Evolutionary conservation across 129 eudicot species (phyloP).

Genomic region (Smallanthus sonchifolius): DNA sequence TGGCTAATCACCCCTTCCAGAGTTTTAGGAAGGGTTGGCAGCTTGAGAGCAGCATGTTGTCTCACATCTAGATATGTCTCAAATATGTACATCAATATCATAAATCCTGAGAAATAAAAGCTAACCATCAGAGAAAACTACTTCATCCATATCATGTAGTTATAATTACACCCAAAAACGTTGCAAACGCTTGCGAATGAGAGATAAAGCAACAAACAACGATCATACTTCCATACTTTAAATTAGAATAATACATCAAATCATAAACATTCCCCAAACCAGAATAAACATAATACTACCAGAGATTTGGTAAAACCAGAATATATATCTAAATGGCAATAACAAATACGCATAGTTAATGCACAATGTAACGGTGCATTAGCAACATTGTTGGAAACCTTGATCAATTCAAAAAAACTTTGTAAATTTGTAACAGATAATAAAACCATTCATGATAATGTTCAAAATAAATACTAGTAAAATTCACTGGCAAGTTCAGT

Average conservation of each 20-base stretch:
- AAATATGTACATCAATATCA: constrained; percentile 86
- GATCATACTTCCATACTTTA: not conserved
- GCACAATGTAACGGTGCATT: not conserved
- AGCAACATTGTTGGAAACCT: not conserved
- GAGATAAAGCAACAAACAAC: not conserved
- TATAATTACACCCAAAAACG: constrained; percentile 7
- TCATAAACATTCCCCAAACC: not conserved
- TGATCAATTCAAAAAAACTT: not conserved
- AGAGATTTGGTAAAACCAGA: not conserved
- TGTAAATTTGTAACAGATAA: not conserved
- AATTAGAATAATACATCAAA: not conserved
- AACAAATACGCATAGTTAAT: not conserved
- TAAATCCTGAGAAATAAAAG: constrained; percentile 54
- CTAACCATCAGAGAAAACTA: not conserved
- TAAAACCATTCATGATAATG: not conserved
- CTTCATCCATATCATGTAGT: not conserved
- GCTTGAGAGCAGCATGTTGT: constrained; percentile 81
- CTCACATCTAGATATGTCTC: constrained; percentile 87
- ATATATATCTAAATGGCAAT: not conserved
- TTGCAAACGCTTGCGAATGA: not conserved
- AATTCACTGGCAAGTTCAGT: not conserved
- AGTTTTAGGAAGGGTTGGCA: constrained; percentile 81
- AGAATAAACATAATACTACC: not conserved
- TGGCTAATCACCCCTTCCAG: constrained; percentile 85
- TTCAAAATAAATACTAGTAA: not conserved